These are phyloP conservation scores for Cydonia oblonga DNA, from an alignment of 331 rosid species.

Conservation along the genomic window DNA sequence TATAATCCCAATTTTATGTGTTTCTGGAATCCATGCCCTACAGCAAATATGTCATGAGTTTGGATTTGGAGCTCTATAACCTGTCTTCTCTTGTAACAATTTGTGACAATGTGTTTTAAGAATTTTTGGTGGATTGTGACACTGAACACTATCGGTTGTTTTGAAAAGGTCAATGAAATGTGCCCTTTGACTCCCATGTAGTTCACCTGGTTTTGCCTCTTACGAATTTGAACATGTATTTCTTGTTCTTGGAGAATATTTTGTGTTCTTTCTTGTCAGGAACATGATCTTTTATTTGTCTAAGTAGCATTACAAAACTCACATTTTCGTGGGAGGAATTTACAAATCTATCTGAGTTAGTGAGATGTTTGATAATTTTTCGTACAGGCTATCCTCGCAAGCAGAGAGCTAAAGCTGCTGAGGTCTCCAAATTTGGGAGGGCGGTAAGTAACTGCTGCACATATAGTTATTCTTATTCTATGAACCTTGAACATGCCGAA, in stretches of 20 bases:
- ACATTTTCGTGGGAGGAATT: neutral
- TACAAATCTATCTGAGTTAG: neutral
- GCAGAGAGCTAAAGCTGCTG: conserved; percentile 51
- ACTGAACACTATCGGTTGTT: neutral
- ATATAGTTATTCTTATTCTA: neutral
- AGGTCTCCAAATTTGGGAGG: conserved; percentile 57
- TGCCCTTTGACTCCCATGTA: neutral
- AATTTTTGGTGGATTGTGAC: neutral
- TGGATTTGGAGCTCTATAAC: neutral
- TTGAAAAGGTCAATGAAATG: neutral
- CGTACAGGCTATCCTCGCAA: conserved; percentile 45
- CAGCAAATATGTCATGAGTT: neutral
- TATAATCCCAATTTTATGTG: neutral
- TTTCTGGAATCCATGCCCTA: neutral
- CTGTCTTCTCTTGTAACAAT: neutral
- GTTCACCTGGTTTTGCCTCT: neutral
- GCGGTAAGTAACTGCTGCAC: conserved; percentile 42
- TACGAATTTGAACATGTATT: neutral
- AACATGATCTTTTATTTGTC: neutral
- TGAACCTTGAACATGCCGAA: neutral
- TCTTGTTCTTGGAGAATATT: neutral
- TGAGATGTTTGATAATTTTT: neutral
- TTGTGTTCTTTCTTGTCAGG: neutral
- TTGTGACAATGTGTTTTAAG: neutral
- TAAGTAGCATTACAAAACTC: neutral